phyloP scores from a whole-genome alignment of 2,329 filamentous ascomycete species.

The Trichoderma sp. region DNA sequence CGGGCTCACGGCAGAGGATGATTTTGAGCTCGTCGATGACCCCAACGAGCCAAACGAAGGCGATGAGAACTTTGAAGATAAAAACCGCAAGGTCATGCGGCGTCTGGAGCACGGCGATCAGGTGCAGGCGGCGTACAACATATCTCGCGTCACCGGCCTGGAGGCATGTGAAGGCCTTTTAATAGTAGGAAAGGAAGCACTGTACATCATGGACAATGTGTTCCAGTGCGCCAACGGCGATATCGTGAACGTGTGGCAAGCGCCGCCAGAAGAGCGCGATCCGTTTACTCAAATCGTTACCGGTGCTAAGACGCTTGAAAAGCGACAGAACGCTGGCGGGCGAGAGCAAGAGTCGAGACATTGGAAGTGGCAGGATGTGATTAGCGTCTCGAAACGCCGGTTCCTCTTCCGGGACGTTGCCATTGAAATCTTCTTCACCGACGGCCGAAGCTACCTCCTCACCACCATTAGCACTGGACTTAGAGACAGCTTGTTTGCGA shows the following conservation, averaged over 20 bases:
- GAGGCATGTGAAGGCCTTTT: conserved; percentile 92
- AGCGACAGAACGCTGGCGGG: conserved; percentile 51
- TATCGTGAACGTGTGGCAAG: conserved; percentile 95
- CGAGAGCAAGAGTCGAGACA: conserved; percentile 77
- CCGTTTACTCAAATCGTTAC: conserved; percentile 94
- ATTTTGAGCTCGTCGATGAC: conserved; percentile 94
- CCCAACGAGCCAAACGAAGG: conserved; percentile 77
- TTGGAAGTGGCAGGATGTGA: conserved; percentile 92
- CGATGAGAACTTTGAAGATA: conserved; percentile 83
- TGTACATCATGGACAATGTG: conserved; percentile 95
- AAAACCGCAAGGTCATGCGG: conserved; percentile 96
- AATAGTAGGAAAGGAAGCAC: conserved; percentile 83
- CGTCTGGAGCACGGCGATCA: conserved; percentile 86
- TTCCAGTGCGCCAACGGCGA: conserved; percentile 94
- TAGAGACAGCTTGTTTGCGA: conserved; percentile 77
- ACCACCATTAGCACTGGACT: conserved; percentile 72
- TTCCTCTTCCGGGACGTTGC: conserved; percentile 95
- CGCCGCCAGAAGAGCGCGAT: conserved; percentile 85
- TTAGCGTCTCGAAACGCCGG: conserved; percentile 91
- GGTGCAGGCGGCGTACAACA: conserved; percentile 91
- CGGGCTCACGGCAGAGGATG: conserved; percentile 64
- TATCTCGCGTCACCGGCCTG: conserved; percentile 88
- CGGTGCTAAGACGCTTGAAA: conserved; percentile 58
- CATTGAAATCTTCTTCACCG: conserved; percentile 96
- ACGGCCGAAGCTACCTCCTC: conserved; percentile 90